Base-by-base conservation (phyloP, 176 grass and related monocot genomes). In the Hsuehochloa calcarea region DNA sequence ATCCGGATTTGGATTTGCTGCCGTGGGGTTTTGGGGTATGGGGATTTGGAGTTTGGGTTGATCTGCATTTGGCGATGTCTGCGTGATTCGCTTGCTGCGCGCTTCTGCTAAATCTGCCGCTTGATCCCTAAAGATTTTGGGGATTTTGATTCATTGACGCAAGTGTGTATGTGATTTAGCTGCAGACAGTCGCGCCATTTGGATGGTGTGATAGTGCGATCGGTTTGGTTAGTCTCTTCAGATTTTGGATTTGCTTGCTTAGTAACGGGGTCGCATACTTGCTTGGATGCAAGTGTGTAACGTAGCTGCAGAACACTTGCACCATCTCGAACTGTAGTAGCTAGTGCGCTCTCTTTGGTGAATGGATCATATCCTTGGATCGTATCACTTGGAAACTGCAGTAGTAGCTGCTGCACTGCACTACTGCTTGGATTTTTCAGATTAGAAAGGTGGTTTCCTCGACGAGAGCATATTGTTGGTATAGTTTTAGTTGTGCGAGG, bases 1-100 rank as follows among this genome's bases (percentile, higher is more conserved):
- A 85, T 63, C 73, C 55, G 20, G 76, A 43, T 87, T 94, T 80
- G 76, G 84, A 81, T 86, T 88, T 82, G 85, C 23, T 27, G 11
- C 44, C 22, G n/a, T 50, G 70, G 60, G 78, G 60, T 63, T 46
- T 63, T 0, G 56, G 17, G 68, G 38, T 46, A 45, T 0, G 56
- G 17, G 68, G 38, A 52, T 83, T 68, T 46, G 34, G 74, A 17
- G 55, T 46, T 14, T 65, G 59, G 73, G 38, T 58, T 77, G 79
- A 78, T 90, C 66, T 87, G 84, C 85, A 72, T 88, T 81, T 52
- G 2, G 65, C 4, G 26, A 13, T 27, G 50, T 52, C 9, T 50
- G 75, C 38, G 8, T 35, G 44, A 10, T 38, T 63, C 10, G 39
- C 39, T 7, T 41, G 80, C 74, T 8, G n/a, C 54, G 4, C 0